Percentiles rank a stretch among this genome's conserved stretches.
phyloP scores from a whole-genome alignment of 1,139 yeast species.

The Blastobotrys arbuscula region DNA sequence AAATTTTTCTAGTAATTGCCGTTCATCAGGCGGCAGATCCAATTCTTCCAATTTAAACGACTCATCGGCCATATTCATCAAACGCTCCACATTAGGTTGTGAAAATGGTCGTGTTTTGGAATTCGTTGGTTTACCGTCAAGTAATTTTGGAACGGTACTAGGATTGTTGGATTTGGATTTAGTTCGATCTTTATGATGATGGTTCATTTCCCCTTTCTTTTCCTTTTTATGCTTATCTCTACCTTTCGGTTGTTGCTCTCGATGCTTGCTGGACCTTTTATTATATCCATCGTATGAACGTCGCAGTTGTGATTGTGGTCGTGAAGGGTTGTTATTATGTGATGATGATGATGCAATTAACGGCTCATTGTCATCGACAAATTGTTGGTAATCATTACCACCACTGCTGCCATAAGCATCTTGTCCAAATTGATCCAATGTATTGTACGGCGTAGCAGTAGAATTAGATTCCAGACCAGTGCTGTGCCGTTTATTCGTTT shows the following conservation, averaged over 20 bases:
- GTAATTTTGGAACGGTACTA: not conserved
- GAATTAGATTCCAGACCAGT: not conserved
- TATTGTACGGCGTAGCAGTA: not conserved
- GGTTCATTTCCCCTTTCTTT: not conserved
- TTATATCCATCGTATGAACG: not conserved
- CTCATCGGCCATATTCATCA: constrained; percentile 25
- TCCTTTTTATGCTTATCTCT: not conserved
- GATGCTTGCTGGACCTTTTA: not conserved
- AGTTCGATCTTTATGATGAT: not conserved
- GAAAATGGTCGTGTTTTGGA: constrained; percentile 21
- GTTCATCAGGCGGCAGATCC: constrained; percentile 71
- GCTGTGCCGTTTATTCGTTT: not conserved
- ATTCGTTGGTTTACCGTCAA: not conserved
- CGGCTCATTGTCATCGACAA: not conserved
- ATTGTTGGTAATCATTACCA: not conserved
- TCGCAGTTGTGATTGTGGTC: not conserved
- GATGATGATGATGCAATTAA: not conserved
- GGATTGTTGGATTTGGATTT: not conserved
- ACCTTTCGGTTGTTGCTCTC: not conserved
- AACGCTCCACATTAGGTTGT: constrained; percentile 25
- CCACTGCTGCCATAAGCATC: not conserved
- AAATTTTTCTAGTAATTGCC: constrained; percentile 72
- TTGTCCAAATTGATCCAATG: not conserved
- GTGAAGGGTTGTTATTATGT: not conserved
- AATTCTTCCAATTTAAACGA: constrained; percentile 58